These are phyloP conservation scores for Mycena indigotica DNA, from an alignment of 768 basidiomycete species.

Conservation along the genomic window DNA sequence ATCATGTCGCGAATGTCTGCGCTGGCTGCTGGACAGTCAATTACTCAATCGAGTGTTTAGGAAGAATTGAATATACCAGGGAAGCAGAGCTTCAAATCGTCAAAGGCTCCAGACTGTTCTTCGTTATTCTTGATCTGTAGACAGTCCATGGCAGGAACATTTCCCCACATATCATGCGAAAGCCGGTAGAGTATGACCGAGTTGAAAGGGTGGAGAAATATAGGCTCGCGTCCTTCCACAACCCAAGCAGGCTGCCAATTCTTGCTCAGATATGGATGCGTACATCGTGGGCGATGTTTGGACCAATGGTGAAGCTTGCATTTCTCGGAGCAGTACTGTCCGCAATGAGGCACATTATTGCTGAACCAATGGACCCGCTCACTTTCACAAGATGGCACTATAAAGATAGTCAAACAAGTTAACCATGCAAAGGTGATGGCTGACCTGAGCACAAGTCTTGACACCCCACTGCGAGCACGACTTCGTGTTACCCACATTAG, in stretches of 20 bases:
- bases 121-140: slow-evolving; percentile 31
- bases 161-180: slow-evolving; percentile 25
- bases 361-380: no score
- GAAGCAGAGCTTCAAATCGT: slow-evolving; percentile 32
- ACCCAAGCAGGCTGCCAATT: slow-evolving; percentile 37
- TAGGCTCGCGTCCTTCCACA: slow-evolving; percentile 27
- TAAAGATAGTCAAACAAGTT: slow-evolving; percentile 1
- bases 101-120: slow-evolving; percentile 3
- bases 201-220: slow-evolving; percentile 21
- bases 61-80: slow-evolving; percentile 22
- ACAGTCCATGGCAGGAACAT: slow-evolving; percentile 32
- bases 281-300: slow-evolving; percentile 31
- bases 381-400: slow-evolving; percentile 34
- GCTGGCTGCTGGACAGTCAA: slow-evolving; percentile 25
- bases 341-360: not conserved
- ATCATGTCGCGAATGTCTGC: slow-evolving; percentile 34
- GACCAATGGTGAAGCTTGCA: slow-evolving; percentile 36
- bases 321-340: slow-evolving; percentile 37
- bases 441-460: slow-evolving; percentile 26
- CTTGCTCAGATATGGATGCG: slow-evolving; percentile 28
- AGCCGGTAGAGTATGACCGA: slow-evolving; percentile 13
- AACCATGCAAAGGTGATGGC: slow-evolving; percentile 8
- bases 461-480: slow-evolving; percentile 23
- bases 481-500: slow-evolving; percentile 19
- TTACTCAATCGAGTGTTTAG: not conserved